A percentile compares a stretch with the other conserved stretches of the same genome.
phyloP scores from a whole-genome alignment of 306 rosid species.

The Fragaria nilgerrensis region DNA sequence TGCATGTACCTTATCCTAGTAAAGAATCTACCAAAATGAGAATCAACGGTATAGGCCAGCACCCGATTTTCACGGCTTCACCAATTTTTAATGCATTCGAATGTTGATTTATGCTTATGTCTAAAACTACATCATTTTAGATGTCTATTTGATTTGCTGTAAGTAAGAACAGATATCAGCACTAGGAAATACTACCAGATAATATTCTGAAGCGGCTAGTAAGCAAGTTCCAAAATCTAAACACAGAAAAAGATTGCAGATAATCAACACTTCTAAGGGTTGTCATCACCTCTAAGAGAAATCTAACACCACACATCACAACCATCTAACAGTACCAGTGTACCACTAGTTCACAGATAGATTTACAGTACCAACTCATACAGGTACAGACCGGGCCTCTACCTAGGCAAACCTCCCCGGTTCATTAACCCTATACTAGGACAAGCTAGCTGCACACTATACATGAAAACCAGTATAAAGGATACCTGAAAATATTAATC shows the following conservation, averaged over 20 bases:
- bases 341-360: not conserved
- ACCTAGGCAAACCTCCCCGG: not conserved
- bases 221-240: not conserved
- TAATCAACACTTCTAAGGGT: not conserved
- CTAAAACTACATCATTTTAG: not conserved
- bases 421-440: not conserved
- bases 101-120: not conserved
- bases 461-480: not conserved
- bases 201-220: not conserved
- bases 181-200: not conserved
- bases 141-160: not conserved
- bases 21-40: constrained; percentile 3
- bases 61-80: not conserved
- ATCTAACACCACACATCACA: not conserved
- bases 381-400: not conserved
- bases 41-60: not conserved
- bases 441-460: not conserved
- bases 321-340: not conserved
- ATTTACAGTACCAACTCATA: not conserved
- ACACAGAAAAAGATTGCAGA: not conserved
- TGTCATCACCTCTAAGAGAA: not conserved
- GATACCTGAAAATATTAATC: not conserved
- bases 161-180: not conserved
- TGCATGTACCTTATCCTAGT: not conserved
- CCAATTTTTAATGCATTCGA: not conserved